Percentiles rank a stretch among this genome's conserved stretches.
These are phyloP conservation scores for Pachysandra terminalis DNA, from an alignment of 164 flowering plant species.

Conservation along the genomic window DNA sequence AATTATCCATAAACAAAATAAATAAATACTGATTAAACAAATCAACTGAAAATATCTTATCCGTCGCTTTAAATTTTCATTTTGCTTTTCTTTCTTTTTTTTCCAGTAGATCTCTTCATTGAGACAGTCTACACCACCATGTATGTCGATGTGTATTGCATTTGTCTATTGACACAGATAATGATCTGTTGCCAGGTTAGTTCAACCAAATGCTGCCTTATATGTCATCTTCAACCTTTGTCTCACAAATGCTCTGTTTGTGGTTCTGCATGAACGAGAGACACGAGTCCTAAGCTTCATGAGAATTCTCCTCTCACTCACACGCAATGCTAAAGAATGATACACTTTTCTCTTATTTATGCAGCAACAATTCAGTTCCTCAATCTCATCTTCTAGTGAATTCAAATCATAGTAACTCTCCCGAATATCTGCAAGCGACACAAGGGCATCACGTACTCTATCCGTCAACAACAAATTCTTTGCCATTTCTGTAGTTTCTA, in stretches of 20 bases:
- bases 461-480: conserved; percentile 45
- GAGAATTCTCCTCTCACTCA: conserved; percentile 77
- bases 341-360: conserved; percentile 46
- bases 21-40: no score
- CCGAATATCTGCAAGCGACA: conserved; percentile 64
- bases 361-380: conserved; percentile 33
- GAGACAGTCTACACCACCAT: no score
- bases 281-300: conserved; percentile 57
- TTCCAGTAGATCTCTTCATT: no score
- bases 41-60: no score
- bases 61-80: no score
- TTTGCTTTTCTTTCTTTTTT: no score
- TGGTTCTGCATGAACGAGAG: conserved; percentile 12
- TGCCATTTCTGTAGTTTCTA: conserved; percentile 26
- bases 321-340: conserved; percentile 65
- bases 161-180: no score
- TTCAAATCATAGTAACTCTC: conserved; percentile 54
- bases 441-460: conserved; percentile 54
- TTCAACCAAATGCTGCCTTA: background rate
- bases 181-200: background rate
- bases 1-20: no score
- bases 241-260: conserved; percentile 13
- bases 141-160: no score
- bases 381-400: conserved; percentile 53
- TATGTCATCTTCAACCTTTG: conserved; percentile 18